phyloP scores from a whole-genome alignment of 768 basidiomycete genomes.

The Panellus pusillus region DNA sequence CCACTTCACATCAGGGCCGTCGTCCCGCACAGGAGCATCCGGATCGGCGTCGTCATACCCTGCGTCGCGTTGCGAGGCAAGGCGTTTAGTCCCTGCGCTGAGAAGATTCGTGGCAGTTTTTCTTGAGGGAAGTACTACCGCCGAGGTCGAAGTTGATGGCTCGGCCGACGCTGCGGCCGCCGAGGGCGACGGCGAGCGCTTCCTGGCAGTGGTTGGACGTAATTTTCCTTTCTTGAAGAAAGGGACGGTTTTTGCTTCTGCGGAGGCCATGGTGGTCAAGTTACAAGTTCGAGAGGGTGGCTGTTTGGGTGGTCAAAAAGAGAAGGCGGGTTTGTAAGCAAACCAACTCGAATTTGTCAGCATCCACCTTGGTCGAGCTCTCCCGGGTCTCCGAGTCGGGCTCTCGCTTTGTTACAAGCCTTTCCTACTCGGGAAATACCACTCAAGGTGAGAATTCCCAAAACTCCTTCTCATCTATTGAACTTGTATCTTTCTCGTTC shows the following conservation, averaged over 20 bases:
- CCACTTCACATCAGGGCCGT: conserved; percentile 76
- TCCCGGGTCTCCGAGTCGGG: too few relatives aligned
- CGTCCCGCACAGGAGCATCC: conserved; percentile 50
- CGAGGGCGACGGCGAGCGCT: conserved; percentile 71
- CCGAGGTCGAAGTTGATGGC: conserved; percentile 51
- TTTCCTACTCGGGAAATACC: too few relatives aligned
- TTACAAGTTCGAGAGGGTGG: conserved; percentile 5
- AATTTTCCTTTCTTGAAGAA: conserved; percentile 89
- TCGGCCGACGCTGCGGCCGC: conserved; percentile 27
- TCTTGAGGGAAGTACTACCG: conserved; percentile 77
- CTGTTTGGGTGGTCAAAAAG: not conserved
- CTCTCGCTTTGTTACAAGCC: too few relatives aligned
- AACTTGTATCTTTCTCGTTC: too few relatives aligned
- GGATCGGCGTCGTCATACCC: conserved; percentile 36
- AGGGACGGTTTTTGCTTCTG: conserved; percentile 55
- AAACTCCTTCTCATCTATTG: too few relatives aligned
- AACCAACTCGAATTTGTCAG: too few relatives aligned
- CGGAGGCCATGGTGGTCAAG: conserved; percentile 37
- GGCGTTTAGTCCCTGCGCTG: conserved; percentile 73
- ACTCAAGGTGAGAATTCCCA: too few relatives aligned
- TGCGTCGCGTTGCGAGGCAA: conserved; percentile 42
- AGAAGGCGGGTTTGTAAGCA: not conserved
- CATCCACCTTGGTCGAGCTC: too few relatives aligned
- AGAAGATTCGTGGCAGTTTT: conserved; percentile 70
- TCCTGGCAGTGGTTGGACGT: conserved; percentile 73